Conservation (phyloP, 2,329 filamentous ascomycete genomes). For the Fusarium foetens region DNA sequence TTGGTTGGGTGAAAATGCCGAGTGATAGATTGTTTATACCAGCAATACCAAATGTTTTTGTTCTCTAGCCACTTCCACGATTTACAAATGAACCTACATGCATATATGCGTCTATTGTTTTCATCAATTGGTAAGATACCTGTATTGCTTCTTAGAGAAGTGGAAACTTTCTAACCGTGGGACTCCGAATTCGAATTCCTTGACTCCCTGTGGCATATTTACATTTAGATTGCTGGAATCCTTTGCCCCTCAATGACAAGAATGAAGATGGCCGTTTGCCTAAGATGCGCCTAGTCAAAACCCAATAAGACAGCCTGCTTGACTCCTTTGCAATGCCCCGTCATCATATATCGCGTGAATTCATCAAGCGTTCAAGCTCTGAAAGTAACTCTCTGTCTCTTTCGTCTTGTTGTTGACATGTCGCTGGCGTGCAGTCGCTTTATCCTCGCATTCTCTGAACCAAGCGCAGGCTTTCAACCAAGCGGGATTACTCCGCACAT, state of each 20-base stretch:
- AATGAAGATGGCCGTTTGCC: background rate
- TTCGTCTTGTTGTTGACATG: slow-evolving; percentile 30
- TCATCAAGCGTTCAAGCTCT: background rate
- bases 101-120: background rate
- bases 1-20: slow-evolving; percentile 40
- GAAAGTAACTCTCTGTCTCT: slow-evolving; percentile 39
- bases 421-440: slow-evolving; percentile 11
- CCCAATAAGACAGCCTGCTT: background rate
- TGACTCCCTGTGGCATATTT: background rate
- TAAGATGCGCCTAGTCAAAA: background rate
- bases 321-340: background rate
- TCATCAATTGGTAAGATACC: background rate
- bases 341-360: background rate
- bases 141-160: background rate
- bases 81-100: background rate
- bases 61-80: background rate
- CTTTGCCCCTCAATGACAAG: background rate
- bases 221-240: background rate
- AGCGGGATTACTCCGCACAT: slow-evolving; percentile 55
- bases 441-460: slow-evolving; percentile 48
- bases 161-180: background rate
- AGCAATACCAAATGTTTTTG: slow-evolving; percentile 42
- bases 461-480: slow-evolving; percentile 57
- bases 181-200: background rate
- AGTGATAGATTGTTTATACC: slow-evolving; percentile 43